Evolutionary conservation across 169 alveolate genomes (phyloP).

Genomic region (Plasmodium gonderi): DNA sequence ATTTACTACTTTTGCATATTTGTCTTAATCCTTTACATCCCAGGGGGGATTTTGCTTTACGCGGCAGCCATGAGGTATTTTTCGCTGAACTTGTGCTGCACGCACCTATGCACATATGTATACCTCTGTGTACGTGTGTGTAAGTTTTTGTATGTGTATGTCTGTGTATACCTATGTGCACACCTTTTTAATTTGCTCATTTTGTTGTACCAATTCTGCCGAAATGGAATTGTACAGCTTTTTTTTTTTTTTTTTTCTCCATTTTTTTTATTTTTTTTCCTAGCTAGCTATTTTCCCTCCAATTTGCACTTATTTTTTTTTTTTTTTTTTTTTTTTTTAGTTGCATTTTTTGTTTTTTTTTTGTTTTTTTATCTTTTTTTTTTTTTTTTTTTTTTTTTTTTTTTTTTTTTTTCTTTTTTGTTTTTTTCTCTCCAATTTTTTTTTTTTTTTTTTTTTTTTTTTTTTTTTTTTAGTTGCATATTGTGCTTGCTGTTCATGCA

Average conservation of each 20-base stretch:
- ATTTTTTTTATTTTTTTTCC: background rate
- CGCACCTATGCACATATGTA: too few relatives aligned
- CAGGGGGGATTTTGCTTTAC: conserved; percentile 57
- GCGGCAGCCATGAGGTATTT: conserved; percentile 43
- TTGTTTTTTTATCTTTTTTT: background rate
- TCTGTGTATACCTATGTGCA: background rate
- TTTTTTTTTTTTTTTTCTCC: too few relatives aligned
- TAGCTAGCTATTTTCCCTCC: background rate
- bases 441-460: background rate
- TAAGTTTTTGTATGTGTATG: background rate
- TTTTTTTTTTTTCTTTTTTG: background rate
- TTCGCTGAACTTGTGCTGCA: background rate
- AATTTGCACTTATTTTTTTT: background rate
- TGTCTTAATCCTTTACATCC: conserved; percentile 51
- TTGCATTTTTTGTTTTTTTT: background rate
- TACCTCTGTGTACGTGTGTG: background rate
- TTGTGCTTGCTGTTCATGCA: background rate
- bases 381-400: background rate
- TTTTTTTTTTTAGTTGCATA: background rate
- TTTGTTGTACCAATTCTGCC: too few relatives aligned
- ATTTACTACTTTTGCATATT: conserved; percentile 65
- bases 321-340: conserved; percentile 10
- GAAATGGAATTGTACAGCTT: too few relatives aligned
- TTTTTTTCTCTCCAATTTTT: background rate
- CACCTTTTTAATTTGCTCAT: too few relatives aligned